Evolutionary conservation across 805 yeast species (phyloP).

Genomic region (Kazachstania bromeliacearum): DNA sequence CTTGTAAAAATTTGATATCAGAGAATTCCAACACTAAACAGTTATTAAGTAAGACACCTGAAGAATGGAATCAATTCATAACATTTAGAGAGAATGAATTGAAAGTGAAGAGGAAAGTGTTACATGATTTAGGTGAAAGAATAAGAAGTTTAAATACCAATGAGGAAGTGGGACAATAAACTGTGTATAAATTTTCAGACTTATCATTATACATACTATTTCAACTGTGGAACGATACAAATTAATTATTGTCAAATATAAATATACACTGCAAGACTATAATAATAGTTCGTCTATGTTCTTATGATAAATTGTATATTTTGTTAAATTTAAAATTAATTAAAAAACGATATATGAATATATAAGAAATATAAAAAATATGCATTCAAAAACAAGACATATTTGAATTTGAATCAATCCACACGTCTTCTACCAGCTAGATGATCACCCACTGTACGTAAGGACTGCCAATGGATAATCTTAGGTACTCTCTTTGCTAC

Average conservation of each 20-base stretch:
- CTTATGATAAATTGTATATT: no score
- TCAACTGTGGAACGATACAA: background rate
- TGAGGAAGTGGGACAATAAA: no score
- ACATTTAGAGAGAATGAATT: constrained; percentile 19
- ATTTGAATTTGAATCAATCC: constrained; percentile 4
- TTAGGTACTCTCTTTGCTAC: constrained; percentile 78
- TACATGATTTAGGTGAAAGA: constrained; percentile 10
- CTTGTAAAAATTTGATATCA: constrained; percentile 20
- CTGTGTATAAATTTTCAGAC: no score
- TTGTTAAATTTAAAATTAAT: no score
- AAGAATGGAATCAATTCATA: constrained; percentile 25
- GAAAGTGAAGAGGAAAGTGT: constrained; percentile 15
- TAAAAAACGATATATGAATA: background rate
- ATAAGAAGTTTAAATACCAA: constrained; percentile 3
- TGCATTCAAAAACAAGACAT: background rate
- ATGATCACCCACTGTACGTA: constrained; percentile 72
- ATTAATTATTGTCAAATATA: no score
- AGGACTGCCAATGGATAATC: constrained; percentile 68
- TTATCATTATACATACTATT: no score
- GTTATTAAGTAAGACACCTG: constrained; percentile 19
- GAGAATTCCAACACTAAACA: constrained; percentile 24
- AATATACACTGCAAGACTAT: no score
- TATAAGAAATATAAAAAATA: background rate
- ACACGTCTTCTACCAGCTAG: constrained; percentile 59
- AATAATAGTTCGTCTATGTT: no score